Conservation (phyloP, 257 asterid genomes). For the Salvia splendens region DNA sequence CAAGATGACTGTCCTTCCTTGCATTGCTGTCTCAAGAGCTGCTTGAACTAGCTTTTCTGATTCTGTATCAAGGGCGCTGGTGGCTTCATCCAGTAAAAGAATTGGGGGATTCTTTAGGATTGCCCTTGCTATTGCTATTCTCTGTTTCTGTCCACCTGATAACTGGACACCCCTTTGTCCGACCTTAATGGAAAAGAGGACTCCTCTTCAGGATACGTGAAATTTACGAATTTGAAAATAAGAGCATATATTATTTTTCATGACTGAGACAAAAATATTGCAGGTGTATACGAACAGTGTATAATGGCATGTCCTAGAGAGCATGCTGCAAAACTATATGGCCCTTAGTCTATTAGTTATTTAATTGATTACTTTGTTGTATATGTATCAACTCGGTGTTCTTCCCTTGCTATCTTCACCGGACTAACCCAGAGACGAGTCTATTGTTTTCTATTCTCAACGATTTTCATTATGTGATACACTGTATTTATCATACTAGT, state of each 20-base stretch:
- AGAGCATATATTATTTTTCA: not conserved
- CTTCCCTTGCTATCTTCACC: too few species aligned
- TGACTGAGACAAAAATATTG: not conserved
- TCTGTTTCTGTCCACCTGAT: constrained; percentile 94
- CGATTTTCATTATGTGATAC: constrained; percentile 10
- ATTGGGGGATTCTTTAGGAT: constrained; percentile 72
- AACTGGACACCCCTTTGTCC: constrained; percentile 84
- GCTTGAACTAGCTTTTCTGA: constrained; percentile 81
- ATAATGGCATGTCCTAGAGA: too few species aligned
- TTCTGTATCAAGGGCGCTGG: constrained; percentile 91
- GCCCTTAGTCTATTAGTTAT: too few species aligned
- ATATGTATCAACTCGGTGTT: too few species aligned
- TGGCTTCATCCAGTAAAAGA: constrained; percentile 86
- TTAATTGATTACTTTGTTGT: too few species aligned
- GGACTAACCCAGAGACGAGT: too few species aligned
- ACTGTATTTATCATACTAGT: not conserved
- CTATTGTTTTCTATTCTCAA: too few species aligned
- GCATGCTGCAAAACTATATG: too few species aligned
- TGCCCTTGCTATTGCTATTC: constrained; percentile 90
- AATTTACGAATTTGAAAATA: constrained; percentile 2
- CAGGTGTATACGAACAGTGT: not conserved
- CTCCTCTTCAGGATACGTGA: constrained; percentile 27
- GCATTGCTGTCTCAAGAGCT: constrained; percentile 78
- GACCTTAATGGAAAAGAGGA: constrained; percentile 50
- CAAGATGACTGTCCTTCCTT: constrained; percentile 75